phyloP scores from a whole-genome alignment of 768 basidiomycete genomes.

The Hygrophorus russula region DNA sequence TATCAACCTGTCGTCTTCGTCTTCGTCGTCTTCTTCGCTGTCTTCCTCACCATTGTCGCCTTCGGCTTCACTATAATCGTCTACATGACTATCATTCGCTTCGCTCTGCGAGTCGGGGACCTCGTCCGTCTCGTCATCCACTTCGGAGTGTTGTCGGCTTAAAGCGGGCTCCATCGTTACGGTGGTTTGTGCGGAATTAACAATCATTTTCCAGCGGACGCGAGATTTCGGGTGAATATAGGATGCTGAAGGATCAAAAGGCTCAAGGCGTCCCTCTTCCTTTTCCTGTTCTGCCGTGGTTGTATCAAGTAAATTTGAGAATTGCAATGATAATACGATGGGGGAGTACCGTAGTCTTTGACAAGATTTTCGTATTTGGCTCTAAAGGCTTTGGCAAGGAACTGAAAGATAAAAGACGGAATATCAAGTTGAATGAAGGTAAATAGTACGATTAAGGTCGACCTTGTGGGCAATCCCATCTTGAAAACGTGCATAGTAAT shows the following conservation, averaged over 20 bases:
- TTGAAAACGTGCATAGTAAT: constrained; percentile 50
- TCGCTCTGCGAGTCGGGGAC: constrained; percentile 13
- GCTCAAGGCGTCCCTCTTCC: constrained; percentile 26
- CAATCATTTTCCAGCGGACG: constrained; percentile 24
- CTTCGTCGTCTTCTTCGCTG: constrained; percentile 12
- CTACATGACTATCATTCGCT: constrained; percentile 14
- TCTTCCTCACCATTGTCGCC: constrained; percentile 13
- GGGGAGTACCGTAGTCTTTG: constrained; percentile 41
- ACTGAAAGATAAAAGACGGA: constrained; percentile 29
- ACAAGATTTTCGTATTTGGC: constrained; percentile 33
- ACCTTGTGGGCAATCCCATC: constrained; percentile 54
- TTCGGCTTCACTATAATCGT: constrained; percentile 18
- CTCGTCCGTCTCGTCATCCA: constrained; percentile 17
- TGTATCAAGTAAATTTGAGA: constrained; percentile 5
- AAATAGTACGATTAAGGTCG: constrained; percentile 13
- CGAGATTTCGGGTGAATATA: constrained; percentile 54
- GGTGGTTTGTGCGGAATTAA: constrained; percentile 16
- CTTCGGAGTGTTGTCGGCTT: constrained; percentile 20
- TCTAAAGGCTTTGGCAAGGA: constrained; percentile 27
- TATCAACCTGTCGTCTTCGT: constrained; percentile 11
- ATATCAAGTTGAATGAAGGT: constrained; percentile 18
- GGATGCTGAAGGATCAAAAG: constrained; percentile 50
- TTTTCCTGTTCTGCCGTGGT: constrained; percentile 34
- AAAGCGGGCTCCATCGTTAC: constrained; percentile 12
- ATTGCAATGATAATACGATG: background rate